phyloP scores from a whole-genome alignment of 257 asterid species.

The Euphrasia confusa region DNA sequence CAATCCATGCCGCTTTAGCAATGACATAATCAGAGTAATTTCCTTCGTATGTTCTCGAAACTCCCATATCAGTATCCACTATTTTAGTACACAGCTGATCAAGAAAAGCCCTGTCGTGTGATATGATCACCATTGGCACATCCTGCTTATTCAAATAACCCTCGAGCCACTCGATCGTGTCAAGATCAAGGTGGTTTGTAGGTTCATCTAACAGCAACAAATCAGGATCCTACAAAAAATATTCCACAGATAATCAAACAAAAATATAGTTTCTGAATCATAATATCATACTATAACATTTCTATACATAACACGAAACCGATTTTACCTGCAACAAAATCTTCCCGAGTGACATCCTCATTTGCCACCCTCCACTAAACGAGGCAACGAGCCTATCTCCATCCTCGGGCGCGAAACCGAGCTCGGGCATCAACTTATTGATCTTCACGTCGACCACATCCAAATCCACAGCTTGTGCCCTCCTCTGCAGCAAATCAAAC shows the following conservation, averaged over 20 bases:
- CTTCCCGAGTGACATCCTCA: constrained; percentile 99
- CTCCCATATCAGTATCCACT: constrained; percentile 97
- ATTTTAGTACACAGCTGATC: constrained; percentile 94
- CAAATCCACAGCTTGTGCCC: constrained; percentile 96
- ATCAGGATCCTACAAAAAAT: constrained; percentile 74
- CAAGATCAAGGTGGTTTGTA: constrained; percentile 97
- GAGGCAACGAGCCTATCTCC: constrained; percentile 94
- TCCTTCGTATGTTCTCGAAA: constrained; percentile 79
- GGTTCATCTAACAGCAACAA: constrained; percentile 92
- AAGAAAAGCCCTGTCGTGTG: constrained; percentile 96
- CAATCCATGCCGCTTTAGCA: constrained; percentile 77
- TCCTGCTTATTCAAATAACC: constrained; percentile 87
- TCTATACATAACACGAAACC: too few relatives aligned
- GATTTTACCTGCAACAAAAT: constrained; percentile 79
- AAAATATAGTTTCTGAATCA: neutral
- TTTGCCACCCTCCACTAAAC: constrained; percentile 98
- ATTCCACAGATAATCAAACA: neutral
- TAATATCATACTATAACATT: too few relatives aligned
- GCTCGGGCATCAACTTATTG: constrained; percentile 89
- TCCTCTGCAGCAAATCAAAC: constrained; percentile 92
- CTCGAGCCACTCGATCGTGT: constrained; percentile 97
- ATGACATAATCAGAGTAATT: constrained; percentile 73
- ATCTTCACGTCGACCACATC: constrained; percentile 85
- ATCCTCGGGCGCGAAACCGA: constrained; percentile 85
- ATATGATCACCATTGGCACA: constrained; percentile 98